Evolutionary conservation across 352 stramenopile genomes (phyloP), one percentile per base, ranked within the genome.

Genomic region (Globisporangium iwayamae): DNA sequence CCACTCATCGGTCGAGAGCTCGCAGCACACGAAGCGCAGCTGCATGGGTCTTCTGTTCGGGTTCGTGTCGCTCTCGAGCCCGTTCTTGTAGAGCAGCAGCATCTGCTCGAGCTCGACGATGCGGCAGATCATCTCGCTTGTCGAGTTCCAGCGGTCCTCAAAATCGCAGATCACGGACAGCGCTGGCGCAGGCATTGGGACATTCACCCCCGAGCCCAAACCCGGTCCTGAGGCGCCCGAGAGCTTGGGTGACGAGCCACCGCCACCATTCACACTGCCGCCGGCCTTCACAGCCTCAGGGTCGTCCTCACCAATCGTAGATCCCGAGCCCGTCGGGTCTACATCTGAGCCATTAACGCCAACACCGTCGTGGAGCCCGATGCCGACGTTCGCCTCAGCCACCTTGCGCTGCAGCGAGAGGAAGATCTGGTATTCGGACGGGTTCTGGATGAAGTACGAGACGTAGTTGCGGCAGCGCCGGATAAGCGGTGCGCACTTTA

Each of bases 361-460:
- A 14, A 65, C 30, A 43, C 68, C 62, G 13, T 83, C 74, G 0
- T 3, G 60, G 67, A 25, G 66, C 66, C 43, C 63, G 60, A 66
- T 67, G 50, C 43, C 74, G 60, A 61, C 72, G 18, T 65, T 74
- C 20, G 69, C 79, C 51, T 89, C 79, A 0, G 71, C 73, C 32
- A 91, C 76, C 60, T 80, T 79, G 30, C 79, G 76, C 54, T 91
- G 82, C n/a, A 92, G 47, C 36, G 83, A 76, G 16, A 92, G 67
- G 54, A 92, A 90, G 62, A 92, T 89, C 66, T 92, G 83, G 58
- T 92, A 92, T 69, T 92, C 83, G 34, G 79, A 89, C 20, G 83
- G 83, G 46, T 92, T 92, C 65, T 92, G 83, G 41, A 92, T 92
- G 14, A 92, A 92, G 61, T 89, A 92, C 25, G 81, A 92, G 25